Evolutionary conservation across 345 rosid genomes (phyloP).

Genomic region (Sonneratia caseolaris): DNA sequence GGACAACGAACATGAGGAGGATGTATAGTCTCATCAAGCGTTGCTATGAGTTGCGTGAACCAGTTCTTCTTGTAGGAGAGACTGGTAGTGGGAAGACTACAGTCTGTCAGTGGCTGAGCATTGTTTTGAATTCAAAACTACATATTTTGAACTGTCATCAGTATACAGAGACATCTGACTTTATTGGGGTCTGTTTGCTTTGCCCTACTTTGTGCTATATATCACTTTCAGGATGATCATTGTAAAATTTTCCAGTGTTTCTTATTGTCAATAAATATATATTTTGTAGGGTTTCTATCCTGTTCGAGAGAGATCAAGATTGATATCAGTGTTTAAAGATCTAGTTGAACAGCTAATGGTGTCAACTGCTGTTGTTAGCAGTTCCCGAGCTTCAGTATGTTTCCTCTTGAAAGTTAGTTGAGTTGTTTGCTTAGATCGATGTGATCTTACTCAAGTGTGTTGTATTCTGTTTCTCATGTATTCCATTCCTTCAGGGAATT

Average conservation of each 20-base stretch:
- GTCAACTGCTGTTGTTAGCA: conserved; percentile 34
- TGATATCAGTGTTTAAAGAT: conserved; percentile 41
- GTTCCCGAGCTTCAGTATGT: conserved; percentile 31
- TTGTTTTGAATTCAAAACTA: conserved; percentile 38
- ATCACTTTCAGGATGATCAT: neutral
- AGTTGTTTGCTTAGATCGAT: neutral
- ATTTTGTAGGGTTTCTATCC: conserved; percentile 79
- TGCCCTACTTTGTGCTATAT: neutral
- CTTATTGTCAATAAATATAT: too few species aligned
- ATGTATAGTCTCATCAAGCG: conserved; percentile 65
- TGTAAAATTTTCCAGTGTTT: neutral
- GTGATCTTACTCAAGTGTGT: neutral
- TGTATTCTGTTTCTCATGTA: conserved; percentile 7
- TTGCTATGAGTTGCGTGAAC: conserved; percentile 76
- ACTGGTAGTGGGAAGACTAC: conserved; percentile 99
- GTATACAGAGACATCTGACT: conserved; percentile 89
- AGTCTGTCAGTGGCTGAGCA: conserved; percentile 71
- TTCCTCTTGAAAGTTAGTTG: neutral
- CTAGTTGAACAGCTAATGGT: conserved; percentile 46
- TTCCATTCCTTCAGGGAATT: conserved; percentile 36
- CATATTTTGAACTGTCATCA: conserved; percentile 94
- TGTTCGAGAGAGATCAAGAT: conserved; percentile 72
- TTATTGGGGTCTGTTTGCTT: conserved; percentile 66
- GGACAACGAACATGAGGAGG: conserved; percentile 84
- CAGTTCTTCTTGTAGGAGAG: conserved; percentile 97